Conservation (phyloP, 169 alveolate genomes). For the Babesia microti region DNA sequence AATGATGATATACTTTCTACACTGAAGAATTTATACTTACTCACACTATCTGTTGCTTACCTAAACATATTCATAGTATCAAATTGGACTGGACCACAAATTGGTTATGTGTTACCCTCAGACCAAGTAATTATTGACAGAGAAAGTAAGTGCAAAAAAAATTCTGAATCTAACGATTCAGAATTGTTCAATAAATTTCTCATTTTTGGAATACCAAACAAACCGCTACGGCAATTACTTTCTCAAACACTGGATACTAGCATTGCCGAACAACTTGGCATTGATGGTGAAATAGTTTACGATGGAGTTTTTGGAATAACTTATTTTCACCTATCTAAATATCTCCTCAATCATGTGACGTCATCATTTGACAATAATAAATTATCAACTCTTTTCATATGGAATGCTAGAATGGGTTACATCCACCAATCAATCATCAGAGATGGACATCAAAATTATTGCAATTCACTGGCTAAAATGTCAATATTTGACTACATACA, state of each 20-base stretch:
- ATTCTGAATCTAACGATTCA: too few species aligned
- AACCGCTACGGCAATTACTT: too few species aligned
- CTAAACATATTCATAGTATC: constrained; percentile 22
- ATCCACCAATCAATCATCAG: constrained; percentile 31
- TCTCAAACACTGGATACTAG: constrained; percentile 4
- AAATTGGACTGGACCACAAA: constrained; percentile 43
- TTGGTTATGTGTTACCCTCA: constrained; percentile 6
- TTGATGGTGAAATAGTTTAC: constrained; percentile 40
- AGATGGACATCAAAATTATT: constrained; percentile 7
- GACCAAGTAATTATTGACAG: constrained; percentile 11
- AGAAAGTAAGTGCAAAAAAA: too few species aligned
- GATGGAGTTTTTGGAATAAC: constrained; percentile 21
- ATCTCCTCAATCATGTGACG: too few species aligned
- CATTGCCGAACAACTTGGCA: constrained; percentile 14
- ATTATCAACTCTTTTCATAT: constrained; percentile 20
- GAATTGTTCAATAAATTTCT: too few species aligned
- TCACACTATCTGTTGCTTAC: constrained; percentile 19
- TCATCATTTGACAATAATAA: not conserved
- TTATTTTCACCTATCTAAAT: constrained; percentile 21
- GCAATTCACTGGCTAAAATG: constrained; percentile 17
- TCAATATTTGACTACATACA: constrained; percentile 8
- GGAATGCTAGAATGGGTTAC: constrained; percentile 36
- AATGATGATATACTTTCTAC: too few species aligned
- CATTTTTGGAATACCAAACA: too few species aligned
- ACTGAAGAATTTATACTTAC: too few species aligned